Percentiles rank a stretch among this genome's conserved stretches.
These are phyloP conservation scores for Lepidopterella palustris DNA, from an alignment of 495 filamentous ascomycete species.

Conservation along the genomic window DNA sequence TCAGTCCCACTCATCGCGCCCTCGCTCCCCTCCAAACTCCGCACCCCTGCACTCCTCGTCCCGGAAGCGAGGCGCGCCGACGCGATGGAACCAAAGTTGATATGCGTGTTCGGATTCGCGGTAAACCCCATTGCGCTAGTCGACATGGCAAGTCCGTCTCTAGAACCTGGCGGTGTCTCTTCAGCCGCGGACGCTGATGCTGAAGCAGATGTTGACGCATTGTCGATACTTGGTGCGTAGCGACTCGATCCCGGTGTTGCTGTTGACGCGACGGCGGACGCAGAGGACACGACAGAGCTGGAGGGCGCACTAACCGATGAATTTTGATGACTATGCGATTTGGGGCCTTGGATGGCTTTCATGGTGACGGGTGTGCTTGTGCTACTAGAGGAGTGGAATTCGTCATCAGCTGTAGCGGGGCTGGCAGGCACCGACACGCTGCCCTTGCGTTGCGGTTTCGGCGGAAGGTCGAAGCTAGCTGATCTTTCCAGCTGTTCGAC, in stretches of 20 bases:
- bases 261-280: constrained; percentile 8
- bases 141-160: constrained; percentile 20
- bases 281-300: constrained; percentile 16
- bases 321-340: constrained; percentile 10
- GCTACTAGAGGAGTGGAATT: constrained; percentile 12
- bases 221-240: constrained; percentile 9
- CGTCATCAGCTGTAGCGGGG: constrained; percentile 6
- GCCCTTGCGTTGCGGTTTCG: neutral
- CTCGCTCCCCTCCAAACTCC: constrained; percentile 17
- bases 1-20: constrained; percentile 6
- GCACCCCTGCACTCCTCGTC: constrained; percentile 9
- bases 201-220: constrained; percentile 19
- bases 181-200: constrained; percentile 22
- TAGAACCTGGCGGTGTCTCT: constrained; percentile 22
- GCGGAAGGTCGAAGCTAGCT: constrained; percentile 17
- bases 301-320: constrained; percentile 18
- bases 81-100: constrained; percentile 6
- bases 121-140: constrained; percentile 10
- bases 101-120: constrained; percentile 16
- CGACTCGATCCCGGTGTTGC: neutral
- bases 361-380: constrained; percentile 24
- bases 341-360: constrained; percentile 10
- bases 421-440: neutral
- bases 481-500: constrained; percentile 54
- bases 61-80: neutral